Base-by-base conservation (phyloP, 208 protist species). In the Blastocrithidia nonstop region DNA sequence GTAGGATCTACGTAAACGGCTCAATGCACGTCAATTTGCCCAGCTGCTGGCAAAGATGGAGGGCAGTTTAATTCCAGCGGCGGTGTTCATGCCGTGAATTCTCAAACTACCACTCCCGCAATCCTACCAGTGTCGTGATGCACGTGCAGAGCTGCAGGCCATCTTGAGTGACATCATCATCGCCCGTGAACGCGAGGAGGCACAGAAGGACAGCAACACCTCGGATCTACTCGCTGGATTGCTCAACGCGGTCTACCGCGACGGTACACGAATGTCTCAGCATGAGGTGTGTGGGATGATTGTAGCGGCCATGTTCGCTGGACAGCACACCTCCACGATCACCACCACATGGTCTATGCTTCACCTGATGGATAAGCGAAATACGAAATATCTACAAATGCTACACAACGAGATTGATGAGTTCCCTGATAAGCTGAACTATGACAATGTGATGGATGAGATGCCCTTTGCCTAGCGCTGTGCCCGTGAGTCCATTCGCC, bases 301-400 rank as follows among this genome's bases (percentile, higher is more conserved):
- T 42, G 83, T 94, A 35, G 84, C 82, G 17, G 66, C 82, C 40
- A 84, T 96, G 69, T 94, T 96, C 61, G 89, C 86, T 19, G 89
- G 89, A 24, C 89, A 96, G 66, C 89, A 96, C 68, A 96, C 89
- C 2, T 88, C 73, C 23, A 76, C 81, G 8, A 93, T 95, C 57
- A 93, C 89, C 11, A 67, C 74, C 15, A 78, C 77, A 17, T 96
- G 86, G 89, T 85, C 87, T n/a, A 50, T 87, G 48, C 59, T 94
- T 26, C 74, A 82, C 54, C 66, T 93, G 7, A 78, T 89, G 55
- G 52, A 74, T 43, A 53, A 55, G 28, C 61, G 59, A 36, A 84
- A 88, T 57, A 69, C 66, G 55, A 64, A 62, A 54, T 45, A 71
- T 39, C 56, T 82, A 20, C 62, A 57, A 17, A 71, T 63, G 37